Conservation (phyloP, 1,284 basidiomycete species). For the Cutaneotrichosporon mucoides region DNA sequence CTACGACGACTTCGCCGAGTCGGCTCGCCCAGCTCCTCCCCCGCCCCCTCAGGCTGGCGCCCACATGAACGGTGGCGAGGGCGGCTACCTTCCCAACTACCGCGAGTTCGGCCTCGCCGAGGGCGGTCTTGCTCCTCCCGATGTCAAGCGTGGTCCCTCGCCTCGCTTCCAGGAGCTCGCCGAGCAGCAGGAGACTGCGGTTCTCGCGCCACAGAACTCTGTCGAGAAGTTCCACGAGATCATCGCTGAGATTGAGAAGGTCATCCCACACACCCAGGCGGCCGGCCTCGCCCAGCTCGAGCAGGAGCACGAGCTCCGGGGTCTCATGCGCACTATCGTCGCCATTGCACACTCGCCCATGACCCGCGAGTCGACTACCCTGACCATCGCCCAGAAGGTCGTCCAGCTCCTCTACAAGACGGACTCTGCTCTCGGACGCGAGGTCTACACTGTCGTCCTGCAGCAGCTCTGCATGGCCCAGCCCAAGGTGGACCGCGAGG, state of each 20-base stretch:
- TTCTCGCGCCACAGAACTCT: slow-evolving; percentile 37
- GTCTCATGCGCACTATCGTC: slow-evolving; percentile 75
- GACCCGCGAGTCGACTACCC: slow-evolving; percentile 77
- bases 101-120: slow-evolving; percentile 28
- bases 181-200: slow-evolving; percentile 23
- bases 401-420: slow-evolving; percentile 71
- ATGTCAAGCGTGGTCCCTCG: slow-evolving; percentile 35
- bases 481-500: slow-evolving; percentile 92
- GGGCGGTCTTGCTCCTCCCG: slow-evolving; percentile 24
- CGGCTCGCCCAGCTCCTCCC: slow-evolving; percentile 18
- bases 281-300: slow-evolving; percentile 64
- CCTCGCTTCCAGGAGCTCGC: slow-evolving; percentile 30
- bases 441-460: slow-evolving; percentile 83
- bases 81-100: slow-evolving; percentile 24
- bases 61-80: slow-evolving; percentile 20
- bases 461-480: slow-evolving; percentile 85
- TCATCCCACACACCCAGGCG: slow-evolving; percentile 64
- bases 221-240: slow-evolving; percentile 56
- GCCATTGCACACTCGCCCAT: slow-evolving; percentile 70
- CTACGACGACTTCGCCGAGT: slow-evolving; percentile 88
- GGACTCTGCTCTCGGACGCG: slow-evolving; percentile 71
- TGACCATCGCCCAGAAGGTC: slow-evolving; percentile 77
- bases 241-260: slow-evolving; percentile 73
- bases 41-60: slow-evolving; percentile 9
- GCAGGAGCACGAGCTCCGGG: slow-evolving; percentile 78